phyloP scores from a whole-genome alignment of 2,329 filamentous ascomycete species.

The Colletotrichum theobromicola region DNA sequence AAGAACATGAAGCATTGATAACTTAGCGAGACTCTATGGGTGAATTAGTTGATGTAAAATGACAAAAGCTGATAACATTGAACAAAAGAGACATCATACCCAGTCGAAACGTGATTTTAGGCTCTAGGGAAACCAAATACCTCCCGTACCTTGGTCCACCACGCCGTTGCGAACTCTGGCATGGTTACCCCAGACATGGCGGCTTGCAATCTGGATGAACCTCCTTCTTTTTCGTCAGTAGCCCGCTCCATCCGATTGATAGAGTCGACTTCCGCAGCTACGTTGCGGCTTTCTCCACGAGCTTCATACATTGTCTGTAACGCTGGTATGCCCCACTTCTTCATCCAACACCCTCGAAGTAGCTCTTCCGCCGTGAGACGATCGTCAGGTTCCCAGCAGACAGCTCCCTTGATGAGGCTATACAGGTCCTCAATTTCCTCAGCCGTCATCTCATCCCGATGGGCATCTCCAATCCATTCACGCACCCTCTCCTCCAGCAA shows the following conservation, averaged over 20 bases:
- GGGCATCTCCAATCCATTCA: neutral
- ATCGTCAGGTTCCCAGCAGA: neutral
- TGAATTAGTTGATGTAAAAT: too few relatives aligned
- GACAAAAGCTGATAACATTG: neutral
- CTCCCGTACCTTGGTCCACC: neutral
- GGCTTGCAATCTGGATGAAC: neutral
- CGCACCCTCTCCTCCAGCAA: too few relatives aligned
- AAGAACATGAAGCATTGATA: too few relatives aligned
- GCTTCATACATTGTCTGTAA: neutral
- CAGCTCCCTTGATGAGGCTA: neutral
- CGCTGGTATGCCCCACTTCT: neutral
- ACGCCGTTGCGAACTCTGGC: neutral
- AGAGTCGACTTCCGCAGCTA: neutral
- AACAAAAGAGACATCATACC: neutral
- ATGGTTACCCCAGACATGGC: neutral
- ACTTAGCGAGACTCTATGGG: too few relatives aligned
- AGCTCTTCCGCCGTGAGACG: neutral
- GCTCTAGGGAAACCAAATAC: neutral
- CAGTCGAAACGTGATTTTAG: neutral
- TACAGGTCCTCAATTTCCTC: neutral
- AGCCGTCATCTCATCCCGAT: neutral
- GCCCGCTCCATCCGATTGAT: neutral
- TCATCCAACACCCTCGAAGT: neutral
- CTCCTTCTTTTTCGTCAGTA: neutral
- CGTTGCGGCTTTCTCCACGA: neutral